Percentiles rank a stretch among this genome's conserved stretches.
Evolutionary conservation across 2,329 filamentous ascomycete species (phyloP).

Genomic region (Simplicillium sp.): DNA sequence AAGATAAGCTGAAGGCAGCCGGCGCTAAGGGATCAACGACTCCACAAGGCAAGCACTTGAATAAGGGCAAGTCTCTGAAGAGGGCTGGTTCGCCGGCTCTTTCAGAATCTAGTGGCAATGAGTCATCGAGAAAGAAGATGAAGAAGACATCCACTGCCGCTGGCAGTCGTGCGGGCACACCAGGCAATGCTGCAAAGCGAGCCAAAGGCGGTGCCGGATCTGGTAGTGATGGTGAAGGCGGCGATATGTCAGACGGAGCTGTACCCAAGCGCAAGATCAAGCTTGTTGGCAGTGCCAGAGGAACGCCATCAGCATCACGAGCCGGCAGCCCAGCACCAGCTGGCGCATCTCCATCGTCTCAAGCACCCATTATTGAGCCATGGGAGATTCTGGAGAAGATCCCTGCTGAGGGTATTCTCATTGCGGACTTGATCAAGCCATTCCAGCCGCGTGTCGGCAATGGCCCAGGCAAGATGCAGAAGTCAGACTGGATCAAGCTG

Average conservation of each 20-base stretch:
- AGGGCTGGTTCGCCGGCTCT: conserved; percentile 77
- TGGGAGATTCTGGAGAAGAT: conserved; percentile 46
- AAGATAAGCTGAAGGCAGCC: conserved; percentile 41
- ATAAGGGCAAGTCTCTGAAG: conserved; percentile 60
- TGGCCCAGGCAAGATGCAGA: conserved; percentile 39
- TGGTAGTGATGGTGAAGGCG: conserved; percentile 63
- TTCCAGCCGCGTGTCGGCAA: conserved; percentile 46
- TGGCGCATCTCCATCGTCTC: conserved; percentile 24
- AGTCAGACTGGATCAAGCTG: conserved; percentile 47
- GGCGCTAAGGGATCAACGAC: conserved; percentile 61
- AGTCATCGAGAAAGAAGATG: conserved; percentile 71
- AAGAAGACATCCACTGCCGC: conserved; percentile 50
- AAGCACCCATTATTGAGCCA: conserved; percentile 29
- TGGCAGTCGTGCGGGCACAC: conserved; percentile 46
- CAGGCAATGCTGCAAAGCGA: conserved; percentile 34
- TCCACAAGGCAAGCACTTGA: conserved; percentile 38
- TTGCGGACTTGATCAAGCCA: conserved; percentile 41
- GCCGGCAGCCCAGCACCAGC: conserved; percentile 45
- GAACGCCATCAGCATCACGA: conserved; percentile 50
- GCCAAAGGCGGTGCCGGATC: conserved; percentile 41
- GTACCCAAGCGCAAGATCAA: conserved; percentile 46
- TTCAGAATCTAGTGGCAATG: conserved; percentile 87
- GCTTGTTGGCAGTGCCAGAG: conserved; percentile 35
- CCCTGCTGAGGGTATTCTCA: conserved; percentile 43
- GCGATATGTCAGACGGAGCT: conserved; percentile 53